Evolutionary conservation across 768 basidiomycete genomes (phyloP), one percentile per base, ranked within the genome.

Genomic region (Calocera viscosa): DNA sequence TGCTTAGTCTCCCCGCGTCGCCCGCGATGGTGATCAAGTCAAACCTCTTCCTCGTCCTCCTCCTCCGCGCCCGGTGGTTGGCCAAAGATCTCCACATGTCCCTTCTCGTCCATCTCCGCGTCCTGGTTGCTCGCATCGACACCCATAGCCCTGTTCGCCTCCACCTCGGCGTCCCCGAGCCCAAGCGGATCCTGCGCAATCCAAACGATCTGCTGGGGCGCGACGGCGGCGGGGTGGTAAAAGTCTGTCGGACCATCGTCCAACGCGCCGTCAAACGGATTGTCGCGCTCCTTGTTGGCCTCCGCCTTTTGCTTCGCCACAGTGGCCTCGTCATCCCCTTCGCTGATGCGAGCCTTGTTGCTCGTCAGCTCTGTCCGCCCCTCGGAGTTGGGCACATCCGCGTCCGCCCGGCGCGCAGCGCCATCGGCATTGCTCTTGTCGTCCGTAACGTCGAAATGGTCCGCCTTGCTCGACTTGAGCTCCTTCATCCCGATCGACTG

Each of bases 121-220:
- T 81, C 79, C 67, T 76, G 73, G 38, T 74, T 75, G 30, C 80
- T 82, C 24, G 80, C 83, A 68, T 78, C 72, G 32, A 91, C 81
- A 1, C 84, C 86, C 2, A 73, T 75, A 32, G 78, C 80, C 68
- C 71, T 73, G 74, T 86, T 86, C 69, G 76, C 83, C 68, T 77
- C 73, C 70, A 82, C 84, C 78, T 91, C 90, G 68, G 83, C 83
- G 39, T 79, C 76, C 0, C 81, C 83, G 65, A 92, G 72, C 10
- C 86, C 86, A n/a, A 84, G 77, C 26, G 76, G 71, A 74, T 98
- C 95, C 40, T 78, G 76, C 24, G 95, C 91, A 65, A 97, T 75
- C 95, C 95, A 98, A 34, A 97, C 78, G 2, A 84, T 80, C 69
- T 86, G 81, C 76, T 93, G 90, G 60, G 89, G 84, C 64, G 84